A percentile compares a stretch with the other conserved stretches of the same genome.
Conservation (phyloP, 2,329 filamentous ascomycete genomes). For the Pseudocercospora pini-densiflorae region DNA sequence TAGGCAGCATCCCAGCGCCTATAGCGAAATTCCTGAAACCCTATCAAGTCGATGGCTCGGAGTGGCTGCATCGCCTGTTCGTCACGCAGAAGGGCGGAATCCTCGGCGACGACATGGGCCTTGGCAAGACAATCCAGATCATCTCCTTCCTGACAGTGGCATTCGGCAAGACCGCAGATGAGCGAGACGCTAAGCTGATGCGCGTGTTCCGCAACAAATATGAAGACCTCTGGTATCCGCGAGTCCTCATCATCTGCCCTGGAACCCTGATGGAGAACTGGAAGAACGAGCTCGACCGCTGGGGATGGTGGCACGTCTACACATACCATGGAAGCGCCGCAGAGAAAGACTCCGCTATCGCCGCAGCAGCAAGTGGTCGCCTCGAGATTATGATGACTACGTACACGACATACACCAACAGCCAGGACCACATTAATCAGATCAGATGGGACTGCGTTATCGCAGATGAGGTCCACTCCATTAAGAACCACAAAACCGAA, state of each 20-base stretch:
- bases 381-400: constrained; percentile 94
- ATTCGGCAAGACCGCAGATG: constrained; percentile 92
- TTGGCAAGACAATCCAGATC: constrained; percentile 96
- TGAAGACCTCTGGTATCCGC: constrained; percentile 75
- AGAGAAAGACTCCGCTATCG: constrained; percentile 55
- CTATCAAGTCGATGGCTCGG: constrained; percentile 85
- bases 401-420: constrained; percentile 82
- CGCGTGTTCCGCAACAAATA: constrained; percentile 73
- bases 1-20: constrained; percentile 81
- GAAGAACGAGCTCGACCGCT: constrained; percentile 81
- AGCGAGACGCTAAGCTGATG: constrained; percentile 84
- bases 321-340: constrained; percentile 69
- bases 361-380: constrained; percentile 72
- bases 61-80: constrained; percentile 86
- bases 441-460: constrained; percentile 93
- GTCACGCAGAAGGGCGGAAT: constrained; percentile 90
- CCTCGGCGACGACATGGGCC: constrained; percentile 94
- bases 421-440: constrained; percentile 77
- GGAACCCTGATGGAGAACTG: constrained; percentile 90
- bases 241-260: constrained; percentile 83
- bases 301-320: constrained; percentile 96
- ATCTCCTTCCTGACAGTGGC: constrained; percentile 88
- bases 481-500: constrained; percentile 79
- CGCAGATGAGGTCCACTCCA: constrained; percentile 88
- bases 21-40: constrained; percentile 91